Evolutionary conservation across 441 rosid species (phyloP), one percentile per base, ranked within the genome.

Genomic region (Pelargonium fulgidum): DNA sequence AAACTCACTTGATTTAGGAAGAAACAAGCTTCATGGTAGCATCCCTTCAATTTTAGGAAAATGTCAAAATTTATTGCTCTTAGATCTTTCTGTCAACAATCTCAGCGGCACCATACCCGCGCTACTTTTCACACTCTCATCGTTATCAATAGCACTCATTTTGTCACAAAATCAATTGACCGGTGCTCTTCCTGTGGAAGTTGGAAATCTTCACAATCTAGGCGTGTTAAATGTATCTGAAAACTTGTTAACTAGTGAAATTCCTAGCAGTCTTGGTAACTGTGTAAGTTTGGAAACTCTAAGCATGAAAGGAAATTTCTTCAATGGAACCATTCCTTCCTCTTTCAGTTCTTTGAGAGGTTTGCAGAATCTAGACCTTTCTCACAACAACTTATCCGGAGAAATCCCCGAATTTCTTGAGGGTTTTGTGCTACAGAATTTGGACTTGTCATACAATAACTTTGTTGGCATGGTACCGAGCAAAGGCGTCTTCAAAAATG

Each of bases 361-460:
- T 10, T 10, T 78, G 11, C 58, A 10, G 29, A 14, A 9, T 1
- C 7, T 74, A 0, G 71, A 72, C 61, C 62, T 80, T 17, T 80
- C 80, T 0, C 13, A 6, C 3, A 80, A 76, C 66, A 58, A 72
- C 6, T 50, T 82, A 16, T 71, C 70, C 0, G 80, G 83, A 0
- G 9, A 36, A 14, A 67, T 81, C 52, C 80, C 77, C 0, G 29
- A 19, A 11, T 76, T 14, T 33, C 9, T 81, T 6, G 41, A 61
- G 12, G 22, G 11, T 5, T 59, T 72, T 44, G 16, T 22, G 1
- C 20, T 71, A 13, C 24, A 12, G 3, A 20, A 10, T 39, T 14
- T 77, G 36, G 68, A 75, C 59, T 39, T 80, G 0, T 77, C 81
- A 12, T 75, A 14, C 10, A 80, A 75, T 44, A 45, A 72, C 12